Conservation (phyloP, 2,329 filamentous ascomycete genomes). For the Escovopsis weberi region DNA sequence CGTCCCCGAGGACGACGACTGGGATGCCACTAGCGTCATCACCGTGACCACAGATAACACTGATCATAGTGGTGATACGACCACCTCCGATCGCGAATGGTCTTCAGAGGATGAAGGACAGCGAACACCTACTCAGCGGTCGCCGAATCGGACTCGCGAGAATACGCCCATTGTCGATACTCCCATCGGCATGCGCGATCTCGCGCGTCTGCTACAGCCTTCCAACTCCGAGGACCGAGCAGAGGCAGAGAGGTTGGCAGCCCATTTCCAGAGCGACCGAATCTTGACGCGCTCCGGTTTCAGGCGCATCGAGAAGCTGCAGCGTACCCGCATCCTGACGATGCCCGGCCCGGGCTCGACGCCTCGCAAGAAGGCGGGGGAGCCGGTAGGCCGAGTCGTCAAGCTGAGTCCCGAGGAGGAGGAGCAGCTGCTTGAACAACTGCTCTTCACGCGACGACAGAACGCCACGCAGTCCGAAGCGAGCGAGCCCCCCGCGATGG, state of each 20-base stretch:
- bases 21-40: constrained; percentile 71
- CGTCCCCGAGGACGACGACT: constrained; percentile 37
- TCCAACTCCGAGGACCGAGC: constrained; percentile 61
- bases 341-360: constrained; percentile 13
- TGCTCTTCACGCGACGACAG: constrained; percentile 39
- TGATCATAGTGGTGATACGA: constrained; percentile 24
- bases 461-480: constrained; percentile 5
- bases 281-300: constrained; percentile 76
- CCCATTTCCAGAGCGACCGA: constrained; percentile 55
- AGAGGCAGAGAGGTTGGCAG: constrained; percentile 67
- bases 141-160: constrained; percentile 33
- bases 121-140: constrained; percentile 59
- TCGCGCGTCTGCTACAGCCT: constrained; percentile 73
- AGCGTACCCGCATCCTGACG: constrained; percentile 49
- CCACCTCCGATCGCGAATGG: constrained; percentile 15
- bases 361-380: constrained; percentile 4
- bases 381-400: constrained; percentile 10
- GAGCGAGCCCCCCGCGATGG: not conserved
- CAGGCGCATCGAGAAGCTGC: constrained; percentile 49
- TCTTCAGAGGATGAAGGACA: constrained; percentile 37
- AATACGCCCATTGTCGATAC: constrained; percentile 45
- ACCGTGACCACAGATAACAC: constrained; percentile 33
- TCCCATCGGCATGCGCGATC: constrained; percentile 48
- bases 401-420: constrained; percentile 44
- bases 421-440: constrained; percentile 43